A percentile compares a stretch with the other conserved stretches of the same genome.
Conservation (phyloP, 1,284 basidiomycete genomes). For the Singerocomus inundabilis region DNA sequence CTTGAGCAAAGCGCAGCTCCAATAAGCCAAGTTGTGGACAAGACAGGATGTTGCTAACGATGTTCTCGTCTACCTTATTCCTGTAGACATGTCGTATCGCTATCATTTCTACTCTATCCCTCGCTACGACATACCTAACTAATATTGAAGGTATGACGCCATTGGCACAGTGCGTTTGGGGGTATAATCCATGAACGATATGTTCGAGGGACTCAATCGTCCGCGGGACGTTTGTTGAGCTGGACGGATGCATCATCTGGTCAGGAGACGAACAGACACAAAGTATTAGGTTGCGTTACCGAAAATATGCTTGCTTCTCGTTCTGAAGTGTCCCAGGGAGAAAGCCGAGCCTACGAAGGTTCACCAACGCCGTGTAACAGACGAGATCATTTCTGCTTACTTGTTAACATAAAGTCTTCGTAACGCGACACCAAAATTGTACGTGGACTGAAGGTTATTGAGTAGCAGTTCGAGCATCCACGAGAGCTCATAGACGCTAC, state of each 20-base stretch:
- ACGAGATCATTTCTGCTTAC: constrained; percentile 37
- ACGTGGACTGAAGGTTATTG: constrained; percentile 54
- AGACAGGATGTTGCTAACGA: constrained; percentile 64
- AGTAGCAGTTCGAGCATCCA: constrained; percentile 3
- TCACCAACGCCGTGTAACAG: background rate
- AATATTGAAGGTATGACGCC: constrained; percentile 51
- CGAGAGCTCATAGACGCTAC: constrained; percentile 35
- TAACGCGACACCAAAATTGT: constrained; percentile 59
- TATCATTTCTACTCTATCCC: background rate
- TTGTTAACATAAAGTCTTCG: constrained; percentile 69
- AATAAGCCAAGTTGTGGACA: constrained; percentile 69
- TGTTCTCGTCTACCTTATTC: constrained; percentile 70
- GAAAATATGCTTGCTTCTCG: constrained; percentile 59
- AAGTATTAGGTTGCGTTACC: constrained; percentile 37
- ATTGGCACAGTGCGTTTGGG: constrained; percentile 46
- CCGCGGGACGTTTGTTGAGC: constrained; percentile 71
- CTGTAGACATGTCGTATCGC: constrained; percentile 38
- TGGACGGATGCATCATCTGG: constrained; percentile 10
- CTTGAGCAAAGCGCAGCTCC: constrained; percentile 60
- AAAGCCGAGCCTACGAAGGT: constrained; percentile 54
- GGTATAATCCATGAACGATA: constrained; percentile 71
- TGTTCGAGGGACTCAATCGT: constrained; percentile 79
- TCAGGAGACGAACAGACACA: background rate
- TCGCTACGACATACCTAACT: constrained; percentile 45
- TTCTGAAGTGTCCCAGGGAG: constrained; percentile 54